Conservation (phyloP, 179 eudicot species). For the Camellia oleifera region DNA sequence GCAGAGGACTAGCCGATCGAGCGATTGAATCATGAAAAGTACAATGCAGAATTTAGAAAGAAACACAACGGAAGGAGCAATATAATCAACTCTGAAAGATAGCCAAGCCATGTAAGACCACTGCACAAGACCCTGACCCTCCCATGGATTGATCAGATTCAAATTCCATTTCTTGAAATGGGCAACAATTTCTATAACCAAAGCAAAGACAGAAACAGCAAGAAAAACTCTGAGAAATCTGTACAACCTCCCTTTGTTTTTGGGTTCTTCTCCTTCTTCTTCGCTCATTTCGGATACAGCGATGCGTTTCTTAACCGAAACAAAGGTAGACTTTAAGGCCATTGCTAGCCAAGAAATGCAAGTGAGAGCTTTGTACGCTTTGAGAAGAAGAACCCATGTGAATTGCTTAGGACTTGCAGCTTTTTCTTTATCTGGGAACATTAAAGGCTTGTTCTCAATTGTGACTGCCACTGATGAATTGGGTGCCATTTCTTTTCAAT, state of each 20-base stretch:
- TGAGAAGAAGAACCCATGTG: conserved; percentile 50
- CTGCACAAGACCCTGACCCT: conserved; percentile 41
- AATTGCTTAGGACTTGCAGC: conserved; percentile 47
- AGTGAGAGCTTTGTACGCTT: conserved; percentile 36
- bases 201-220: conserved; percentile 43
- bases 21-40: conserved; percentile 60
- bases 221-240: conserved; percentile 55
- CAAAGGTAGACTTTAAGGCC: conserved; percentile 22
- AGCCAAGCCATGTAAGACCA: conserved; percentile 64
- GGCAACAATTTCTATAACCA: conserved; percentile 57
- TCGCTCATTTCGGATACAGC: conserved; percentile 32
- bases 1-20: conserved; percentile 57
- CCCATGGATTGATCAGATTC: conserved; percentile 43
- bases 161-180: conserved; percentile 67
- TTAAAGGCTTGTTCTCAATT: conserved; percentile 35
- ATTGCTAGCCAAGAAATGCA: conserved; percentile 45
- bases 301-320: conserved; percentile 49
- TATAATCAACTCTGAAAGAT: conserved; percentile 52
- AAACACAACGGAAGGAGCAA: conserved; percentile 43
- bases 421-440: conserved; percentile 40
- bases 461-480: conserved; percentile 46
- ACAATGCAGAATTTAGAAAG: conserved; percentile 51
- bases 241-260: conserved; percentile 53
- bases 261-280: conserved; percentile 48
- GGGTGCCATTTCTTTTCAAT: conserved; percentile 47